Evolutionary conservation across 2,329 filamentous ascomycete species (phyloP), one percentile per base, ranked within the genome.

Genomic region (Fusarium veterinarium): DNA sequence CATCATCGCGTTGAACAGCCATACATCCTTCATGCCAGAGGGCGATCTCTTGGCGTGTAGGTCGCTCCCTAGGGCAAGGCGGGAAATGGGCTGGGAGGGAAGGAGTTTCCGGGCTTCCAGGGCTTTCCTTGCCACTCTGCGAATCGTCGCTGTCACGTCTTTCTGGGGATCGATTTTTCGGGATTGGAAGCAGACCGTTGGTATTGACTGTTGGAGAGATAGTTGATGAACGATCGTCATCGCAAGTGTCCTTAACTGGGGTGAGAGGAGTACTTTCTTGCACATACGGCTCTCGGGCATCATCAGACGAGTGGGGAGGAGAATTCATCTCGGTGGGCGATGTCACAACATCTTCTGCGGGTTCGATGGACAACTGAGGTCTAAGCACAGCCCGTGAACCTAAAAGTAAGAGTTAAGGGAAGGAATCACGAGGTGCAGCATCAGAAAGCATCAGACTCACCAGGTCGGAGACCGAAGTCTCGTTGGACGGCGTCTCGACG

Each of bases 21-120:
- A 51, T 45, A 16, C 75, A 71, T 20, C 63, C 73, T 33, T 72
- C 31, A 5, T 51, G 74, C 76, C 76, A 78, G n/a, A 77, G 55
- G 3, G 65, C 56, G 13, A 70, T 31, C 3, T 28, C 49, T 19
- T 30, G 23, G 9, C 62, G 66, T 19, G 62, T 55, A 13, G 71
- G 57, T 4, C 55, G 64, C 10, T 49, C n/a, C n/a, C 58, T 44
- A 5, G 71, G 71, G 20, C 56, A 69, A 16, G 71, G 57, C 38
- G 71, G 71, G n/a, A 69, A 73, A 42, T 71, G 23, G 8, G 31
- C 23, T 16, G 71, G 55, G 25, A 73, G 58, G n/a, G 45, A 19
- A 12, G 40, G 38, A 17, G 31, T 55, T n/a, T 37, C 33, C 38
- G 10, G 45, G 23, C 41, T 35, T 48, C 12, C n/a, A 8, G 53